Conservation (phyloP, 2,329 filamentous ascomycete genomes). For the Tricladium varicosporioides region DNA sequence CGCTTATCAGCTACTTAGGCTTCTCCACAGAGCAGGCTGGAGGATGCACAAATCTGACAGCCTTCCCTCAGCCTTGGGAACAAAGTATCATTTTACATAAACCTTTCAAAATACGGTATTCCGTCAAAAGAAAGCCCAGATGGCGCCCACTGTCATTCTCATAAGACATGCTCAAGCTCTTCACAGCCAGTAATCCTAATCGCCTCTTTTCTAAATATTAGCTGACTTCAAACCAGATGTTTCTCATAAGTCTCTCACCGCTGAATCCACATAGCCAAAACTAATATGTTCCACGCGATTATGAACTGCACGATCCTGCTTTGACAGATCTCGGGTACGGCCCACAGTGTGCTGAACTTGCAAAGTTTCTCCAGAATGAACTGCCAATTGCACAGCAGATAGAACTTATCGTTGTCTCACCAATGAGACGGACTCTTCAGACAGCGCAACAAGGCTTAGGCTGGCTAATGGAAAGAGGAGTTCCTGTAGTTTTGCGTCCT, state of each 20-base stretch:
- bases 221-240: conserved; percentile 25
- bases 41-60: not conserved
- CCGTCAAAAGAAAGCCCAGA: conserved; percentile 18
- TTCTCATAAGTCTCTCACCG: conserved; percentile 29
- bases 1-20: not conserved
- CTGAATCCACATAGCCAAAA: conserved; percentile 1
- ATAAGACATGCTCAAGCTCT: conserved; percentile 42
- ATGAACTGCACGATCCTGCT: conserved; percentile 23
- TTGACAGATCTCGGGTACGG: conserved; percentile 27
- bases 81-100: too few species aligned
- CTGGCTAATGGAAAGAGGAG: conserved; percentile 31
- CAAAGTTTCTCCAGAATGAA: conserved; percentile 24
- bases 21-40: not conserved
- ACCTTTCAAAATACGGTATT: not conserved
- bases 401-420: conserved; percentile 34
- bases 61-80: conserved; percentile 2
- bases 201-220: not conserved
- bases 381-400: conserved; percentile 31
- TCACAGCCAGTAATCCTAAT: conserved; percentile 36
- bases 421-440: conserved; percentile 33
- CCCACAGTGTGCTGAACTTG: conserved; percentile 25
- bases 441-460: conserved; percentile 31
- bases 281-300: conserved; percentile 27
- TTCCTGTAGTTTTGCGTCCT: conserved; percentile 29
- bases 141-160: conserved; percentile 41